These are phyloP conservation scores for Yarrowia divulgata DNA, from an alignment of 805 yeast species.

Conservation along the genomic window DNA sequence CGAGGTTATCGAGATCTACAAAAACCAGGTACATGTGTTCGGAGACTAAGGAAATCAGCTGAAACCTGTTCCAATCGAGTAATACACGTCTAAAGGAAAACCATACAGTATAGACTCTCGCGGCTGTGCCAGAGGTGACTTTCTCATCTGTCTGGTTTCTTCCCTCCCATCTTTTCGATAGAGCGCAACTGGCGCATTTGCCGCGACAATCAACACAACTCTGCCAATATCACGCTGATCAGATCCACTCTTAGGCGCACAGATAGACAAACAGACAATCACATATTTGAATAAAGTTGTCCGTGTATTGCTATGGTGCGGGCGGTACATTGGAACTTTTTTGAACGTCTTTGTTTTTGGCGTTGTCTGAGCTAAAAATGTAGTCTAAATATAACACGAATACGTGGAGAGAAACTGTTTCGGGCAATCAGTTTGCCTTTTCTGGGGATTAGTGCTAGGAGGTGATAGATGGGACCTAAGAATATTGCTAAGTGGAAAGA, in stretches of 20 bases:
- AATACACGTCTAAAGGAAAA: background rate
- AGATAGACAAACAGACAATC: no score
- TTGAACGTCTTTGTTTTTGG: background rate
- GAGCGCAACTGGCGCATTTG: no score
- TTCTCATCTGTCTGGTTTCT: no score
- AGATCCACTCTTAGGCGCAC: no score
- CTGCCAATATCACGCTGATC: no score
- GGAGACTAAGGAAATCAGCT: background rate
- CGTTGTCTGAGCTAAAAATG: background rate
- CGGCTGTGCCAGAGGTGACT: no score
- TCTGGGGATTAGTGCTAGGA: background rate
- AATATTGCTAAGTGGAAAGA: background rate
- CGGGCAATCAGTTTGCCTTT: background rate
- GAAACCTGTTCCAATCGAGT: background rate
- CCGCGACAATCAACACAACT: background rate
- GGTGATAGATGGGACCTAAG: background rate
- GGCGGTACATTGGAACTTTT: no score
- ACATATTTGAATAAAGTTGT: background rate
- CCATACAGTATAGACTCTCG: background rate
- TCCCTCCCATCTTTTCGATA: no score
- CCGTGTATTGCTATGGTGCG: background rate
- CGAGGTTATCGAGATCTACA: no score
- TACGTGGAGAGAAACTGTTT: background rate
- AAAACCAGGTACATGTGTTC: no score
- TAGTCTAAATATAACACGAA: conserved; percentile 6